Percentiles rank a stretch among this genome's conserved stretches.
phyloP scores from a whole-genome alignment of 176 grass and related monocot species.

The Zoysia japonica region DNA sequence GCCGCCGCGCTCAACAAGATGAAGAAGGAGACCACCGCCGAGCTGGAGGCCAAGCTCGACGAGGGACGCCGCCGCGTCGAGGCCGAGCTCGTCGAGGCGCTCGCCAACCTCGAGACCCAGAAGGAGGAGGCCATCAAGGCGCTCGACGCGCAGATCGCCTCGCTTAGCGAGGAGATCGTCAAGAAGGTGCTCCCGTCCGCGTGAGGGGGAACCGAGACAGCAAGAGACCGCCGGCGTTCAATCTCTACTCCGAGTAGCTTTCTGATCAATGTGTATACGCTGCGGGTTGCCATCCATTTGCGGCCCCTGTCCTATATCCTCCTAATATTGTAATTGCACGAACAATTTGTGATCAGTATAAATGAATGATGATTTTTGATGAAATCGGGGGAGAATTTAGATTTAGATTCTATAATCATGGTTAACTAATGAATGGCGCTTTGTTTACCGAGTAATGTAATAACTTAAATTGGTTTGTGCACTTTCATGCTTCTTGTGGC shows the following conservation, averaged over 20 bases:
- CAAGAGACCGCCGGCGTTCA: slow-evolving; percentile 7
- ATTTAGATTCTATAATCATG: not conserved
- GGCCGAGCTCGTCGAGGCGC: slow-evolving; percentile 79
- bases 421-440: not conserved
- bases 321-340: slow-evolving; percentile 39
- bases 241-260: not conserved
- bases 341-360: slow-evolving; percentile 35
- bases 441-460: not conserved
- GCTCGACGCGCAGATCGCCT: slow-evolving; percentile 88
- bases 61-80: slow-evolving; percentile 80
- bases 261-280: slow-evolving; percentile 29
- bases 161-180: slow-evolving; percentile 94
- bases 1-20: slow-evolving; percentile 96
- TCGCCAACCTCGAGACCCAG: slow-evolving; percentile 75
- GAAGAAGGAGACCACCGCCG: slow-evolving; percentile 89
- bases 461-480: not conserved
- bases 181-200: slow-evolving; percentile 80
- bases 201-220: slow-evolving; percentile 35
- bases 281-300: slow-evolving; percentile 15
- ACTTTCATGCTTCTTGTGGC: not conserved
- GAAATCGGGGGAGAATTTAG: not conserved
- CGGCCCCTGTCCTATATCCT: slow-evolving; percentile 1
- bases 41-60: slow-evolving; percentile 79
- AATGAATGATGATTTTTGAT: slow-evolving; percentile 40
- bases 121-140: slow-evolving; percentile 78